Conservation (phyloP, 2,329 filamentous ascomycete genomes). For the Colletotrichum liaoningense region DNA sequence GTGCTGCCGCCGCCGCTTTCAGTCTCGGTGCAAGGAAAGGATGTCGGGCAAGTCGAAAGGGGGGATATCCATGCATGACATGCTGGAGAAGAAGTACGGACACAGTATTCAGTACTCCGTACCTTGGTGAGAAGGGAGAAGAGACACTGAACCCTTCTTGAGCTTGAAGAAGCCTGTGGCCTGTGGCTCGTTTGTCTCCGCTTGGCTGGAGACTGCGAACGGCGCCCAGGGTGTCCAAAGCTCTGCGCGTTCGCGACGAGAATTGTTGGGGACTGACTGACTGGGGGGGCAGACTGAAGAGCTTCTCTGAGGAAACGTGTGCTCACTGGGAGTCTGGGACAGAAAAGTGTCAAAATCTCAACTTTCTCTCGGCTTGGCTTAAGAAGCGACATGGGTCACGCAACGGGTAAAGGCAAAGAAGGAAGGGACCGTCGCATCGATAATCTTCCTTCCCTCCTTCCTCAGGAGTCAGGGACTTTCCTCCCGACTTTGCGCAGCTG, state of each 20-base stretch:
- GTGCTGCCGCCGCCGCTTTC: not conserved
- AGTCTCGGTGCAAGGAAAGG: slow-evolving; percentile 18
- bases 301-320: slow-evolving; percentile 19
- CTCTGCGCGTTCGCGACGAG: slow-evolving; percentile 32
- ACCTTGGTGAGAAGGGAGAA: no score
- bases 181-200: slow-evolving; percentile 12
- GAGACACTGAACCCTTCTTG: not conserved
- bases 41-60: not conserved
- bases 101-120: no score
- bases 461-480: not conserved
- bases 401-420: slow-evolving; percentile 4
- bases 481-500: no score
- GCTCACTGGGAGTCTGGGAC: not conserved
- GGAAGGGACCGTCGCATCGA: slow-evolving; percentile 10
- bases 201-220: slow-evolving; percentile 5
- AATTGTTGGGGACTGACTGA: slow-evolving; percentile 28
- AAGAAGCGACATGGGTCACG: slow-evolving; percentile 1
- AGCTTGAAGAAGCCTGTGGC: not conserved
- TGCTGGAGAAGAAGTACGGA: not conserved
- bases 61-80: slow-evolving; percentile 3
- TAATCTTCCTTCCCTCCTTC: not conserved
- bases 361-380: no score
- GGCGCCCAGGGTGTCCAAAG: slow-evolving; percentile 22
- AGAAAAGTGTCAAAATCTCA: not conserved
- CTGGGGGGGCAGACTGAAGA: not conserved